These are phyloP conservation scores for Anthoceros angustus DNA, from an alignment of 225 moss, liverwort and hornwort genomes.

Conservation along the genomic window DNA sequence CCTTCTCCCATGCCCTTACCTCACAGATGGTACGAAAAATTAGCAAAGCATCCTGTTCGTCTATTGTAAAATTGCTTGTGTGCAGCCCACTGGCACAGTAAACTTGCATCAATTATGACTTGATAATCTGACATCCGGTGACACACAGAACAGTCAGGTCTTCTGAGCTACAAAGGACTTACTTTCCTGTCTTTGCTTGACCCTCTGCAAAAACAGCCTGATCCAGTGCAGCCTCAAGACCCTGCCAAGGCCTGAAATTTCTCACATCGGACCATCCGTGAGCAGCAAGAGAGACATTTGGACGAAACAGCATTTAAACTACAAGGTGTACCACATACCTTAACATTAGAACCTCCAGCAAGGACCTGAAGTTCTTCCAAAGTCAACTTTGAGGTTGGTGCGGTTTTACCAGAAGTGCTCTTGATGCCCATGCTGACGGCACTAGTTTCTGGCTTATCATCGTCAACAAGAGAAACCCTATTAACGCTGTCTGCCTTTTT, in stretches of 20 bases:
- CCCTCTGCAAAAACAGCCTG: constrained; percentile 73
- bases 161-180: background rate
- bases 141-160: background rate
- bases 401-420: constrained; percentile 29
- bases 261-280: too few species aligned
- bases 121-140: background rate
- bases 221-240: constrained; percentile 89
- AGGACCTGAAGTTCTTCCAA: constrained; percentile 83
- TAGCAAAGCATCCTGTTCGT: constrained; percentile 87
- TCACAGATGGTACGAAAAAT: constrained; percentile 91
- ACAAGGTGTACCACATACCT: constrained; percentile 7
- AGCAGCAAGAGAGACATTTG: too few species aligned
- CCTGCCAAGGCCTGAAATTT: constrained; percentile 13
- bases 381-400: constrained; percentile 41
- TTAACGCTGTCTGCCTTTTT: too few species aligned
- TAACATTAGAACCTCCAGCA: constrained; percentile 81
- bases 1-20: background rate
- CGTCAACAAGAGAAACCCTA: background rate
- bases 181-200: constrained; percentile 50
- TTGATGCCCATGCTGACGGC: constrained; percentile 33
- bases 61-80: constrained; percentile 52
- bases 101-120: background rate
- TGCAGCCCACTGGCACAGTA: constrained; percentile 40
- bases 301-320: too few species aligned
- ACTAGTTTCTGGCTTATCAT: constrained; percentile 12